Evolutionary conservation across 768 basidiomycete species (phyloP).

Genomic region (Nidula microcarpa): DNA sequence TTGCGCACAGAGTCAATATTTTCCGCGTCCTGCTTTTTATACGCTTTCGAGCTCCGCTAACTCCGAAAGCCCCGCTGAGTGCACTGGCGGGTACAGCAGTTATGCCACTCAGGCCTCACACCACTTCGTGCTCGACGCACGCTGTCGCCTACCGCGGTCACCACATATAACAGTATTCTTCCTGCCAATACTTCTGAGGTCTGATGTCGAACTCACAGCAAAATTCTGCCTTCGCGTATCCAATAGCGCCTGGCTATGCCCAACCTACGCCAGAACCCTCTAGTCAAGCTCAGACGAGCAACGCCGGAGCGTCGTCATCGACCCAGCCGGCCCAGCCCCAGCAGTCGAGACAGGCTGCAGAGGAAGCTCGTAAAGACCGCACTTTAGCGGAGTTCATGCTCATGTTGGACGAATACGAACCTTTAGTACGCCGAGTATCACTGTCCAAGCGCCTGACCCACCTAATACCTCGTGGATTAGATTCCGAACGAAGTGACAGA

Average conservation of each 20-base stretch:
- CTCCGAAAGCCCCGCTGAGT: slow-evolving; percentile 21
- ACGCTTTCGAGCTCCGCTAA: slow-evolving; percentile 26
- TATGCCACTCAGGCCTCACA: too few relatives aligned
- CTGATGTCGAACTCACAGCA: slow-evolving; percentile 30
- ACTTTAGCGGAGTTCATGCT: slow-evolving; percentile 91
- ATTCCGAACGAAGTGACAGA: slow-evolving; percentile 98
- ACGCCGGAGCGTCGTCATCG: slow-evolving; percentile 25
- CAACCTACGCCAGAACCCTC: slow-evolving; percentile 17
- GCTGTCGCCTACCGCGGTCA: too few relatives aligned
- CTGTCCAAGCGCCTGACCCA: background rate
- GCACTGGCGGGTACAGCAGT: background rate
- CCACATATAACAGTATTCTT: too few relatives aligned
- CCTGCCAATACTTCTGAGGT: too few relatives aligned
- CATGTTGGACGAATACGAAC: slow-evolving; percentile 96
- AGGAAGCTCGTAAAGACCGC: slow-evolving; percentile 83
- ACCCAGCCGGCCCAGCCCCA: slow-evolving; percentile 28
- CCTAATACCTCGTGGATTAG: slow-evolving; percentile 32
- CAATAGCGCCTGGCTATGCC: slow-evolving; percentile 21
- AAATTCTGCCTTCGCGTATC: slow-evolving; percentile 24
- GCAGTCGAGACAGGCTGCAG: slow-evolving; percentile 61
- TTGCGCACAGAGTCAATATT: background rate
- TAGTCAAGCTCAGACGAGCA: slow-evolving; percentile 15
- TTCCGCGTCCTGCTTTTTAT: background rate
- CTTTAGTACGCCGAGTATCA: slow-evolving; percentile 56
- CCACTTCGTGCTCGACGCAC: too few relatives aligned